Evolutionary conservation across 495 filamentous ascomycete species (phyloP).

Genomic region (Xylaria cubensis): DNA sequence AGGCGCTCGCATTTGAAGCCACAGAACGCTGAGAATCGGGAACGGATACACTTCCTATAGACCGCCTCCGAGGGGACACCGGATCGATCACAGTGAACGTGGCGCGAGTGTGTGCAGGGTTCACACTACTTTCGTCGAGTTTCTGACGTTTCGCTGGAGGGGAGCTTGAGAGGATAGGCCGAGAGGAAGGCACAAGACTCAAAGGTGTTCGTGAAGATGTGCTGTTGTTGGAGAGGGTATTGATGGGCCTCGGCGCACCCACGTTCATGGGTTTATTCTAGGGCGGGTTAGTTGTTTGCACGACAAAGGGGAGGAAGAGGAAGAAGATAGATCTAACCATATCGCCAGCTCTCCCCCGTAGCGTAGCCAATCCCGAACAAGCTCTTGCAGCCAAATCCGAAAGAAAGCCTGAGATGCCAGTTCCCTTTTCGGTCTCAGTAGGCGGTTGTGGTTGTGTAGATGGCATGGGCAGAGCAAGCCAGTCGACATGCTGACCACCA

Average conservation of each 20-base stretch:
- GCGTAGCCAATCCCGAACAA: conserved; percentile 4
- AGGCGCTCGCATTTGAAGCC: conserved; percentile 32
- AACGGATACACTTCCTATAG: conserved; percentile 25
- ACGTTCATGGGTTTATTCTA: conserved; percentile 17
- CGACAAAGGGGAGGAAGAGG: neutral
- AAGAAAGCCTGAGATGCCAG: conserved; percentile 9
- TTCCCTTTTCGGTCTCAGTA: conserved; percentile 23
- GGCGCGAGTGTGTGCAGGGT: conserved; percentile 17
- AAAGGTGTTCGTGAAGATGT: conserved; percentile 21
- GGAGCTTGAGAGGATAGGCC: conserved; percentile 17
- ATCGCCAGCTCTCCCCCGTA: conserved; percentile 5
- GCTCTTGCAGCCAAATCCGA: neutral
- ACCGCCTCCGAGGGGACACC: conserved; percentile 28
- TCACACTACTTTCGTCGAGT: conserved; percentile 2
- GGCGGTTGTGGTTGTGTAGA: conserved; percentile 14
- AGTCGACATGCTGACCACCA: conserved; percentile 43
- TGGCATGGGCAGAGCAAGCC: conserved; percentile 31
- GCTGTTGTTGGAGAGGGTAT: conserved; percentile 33
- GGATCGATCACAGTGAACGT: conserved; percentile 17
- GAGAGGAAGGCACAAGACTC: neutral
- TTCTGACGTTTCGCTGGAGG: conserved; percentile 42
- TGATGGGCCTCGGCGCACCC: conserved; percentile 29
- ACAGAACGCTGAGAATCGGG: conserved; percentile 37
- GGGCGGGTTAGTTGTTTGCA: conserved; percentile 4
- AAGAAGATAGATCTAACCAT: conserved; percentile 20